phyloP scores from a whole-genome alignment of 768 basidiomycete genomes.

The Leccinum obscurum region DNA sequence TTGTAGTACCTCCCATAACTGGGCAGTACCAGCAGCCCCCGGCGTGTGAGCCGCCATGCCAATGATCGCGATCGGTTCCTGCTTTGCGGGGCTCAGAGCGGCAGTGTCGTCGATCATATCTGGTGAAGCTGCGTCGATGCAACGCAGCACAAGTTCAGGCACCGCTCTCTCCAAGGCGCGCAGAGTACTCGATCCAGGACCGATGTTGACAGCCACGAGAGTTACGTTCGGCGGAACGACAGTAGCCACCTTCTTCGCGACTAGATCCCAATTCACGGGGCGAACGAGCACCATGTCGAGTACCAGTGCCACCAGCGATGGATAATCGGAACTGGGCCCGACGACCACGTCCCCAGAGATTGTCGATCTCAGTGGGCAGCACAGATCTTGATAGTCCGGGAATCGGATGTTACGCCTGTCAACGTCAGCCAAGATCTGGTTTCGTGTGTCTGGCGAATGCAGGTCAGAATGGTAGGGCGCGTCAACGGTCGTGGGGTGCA shows the following conservation, averaged over 20 bases:
- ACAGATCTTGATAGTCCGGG: constrained; percentile 47
- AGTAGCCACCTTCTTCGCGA: constrained; percentile 4
- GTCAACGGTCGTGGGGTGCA: constrained; percentile 47
- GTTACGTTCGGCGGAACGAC: not conserved
- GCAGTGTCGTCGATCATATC: constrained; percentile 4
- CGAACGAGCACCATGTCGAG: constrained; percentile 43
- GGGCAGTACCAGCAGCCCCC: constrained; percentile 45
- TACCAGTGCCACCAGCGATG: constrained; percentile 41
- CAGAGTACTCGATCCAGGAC: constrained; percentile 30
- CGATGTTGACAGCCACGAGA: constrained; percentile 49
- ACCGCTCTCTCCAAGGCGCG: too few species aligned
- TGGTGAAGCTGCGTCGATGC: too few species aligned
- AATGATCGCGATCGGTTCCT: constrained; percentile 64
- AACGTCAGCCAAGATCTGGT: constrained; percentile 47
- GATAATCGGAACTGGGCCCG: constrained; percentile 15
- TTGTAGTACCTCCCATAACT: constrained; percentile 62
- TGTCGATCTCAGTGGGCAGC: constrained; percentile 49
- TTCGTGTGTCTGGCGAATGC: constrained; percentile 31
- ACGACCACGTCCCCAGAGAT: constrained; percentile 40
- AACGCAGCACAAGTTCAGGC: too few species aligned
- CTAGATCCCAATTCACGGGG: constrained; percentile 54
- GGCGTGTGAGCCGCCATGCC: constrained; percentile 65
- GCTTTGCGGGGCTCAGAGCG: constrained; percentile 20
- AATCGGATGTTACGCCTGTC: constrained; percentile 47
- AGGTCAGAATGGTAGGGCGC: constrained; percentile 53